phyloP scores from a whole-genome alignment of 139 green algal genomes.

The Chlorella sp. region DNA sequence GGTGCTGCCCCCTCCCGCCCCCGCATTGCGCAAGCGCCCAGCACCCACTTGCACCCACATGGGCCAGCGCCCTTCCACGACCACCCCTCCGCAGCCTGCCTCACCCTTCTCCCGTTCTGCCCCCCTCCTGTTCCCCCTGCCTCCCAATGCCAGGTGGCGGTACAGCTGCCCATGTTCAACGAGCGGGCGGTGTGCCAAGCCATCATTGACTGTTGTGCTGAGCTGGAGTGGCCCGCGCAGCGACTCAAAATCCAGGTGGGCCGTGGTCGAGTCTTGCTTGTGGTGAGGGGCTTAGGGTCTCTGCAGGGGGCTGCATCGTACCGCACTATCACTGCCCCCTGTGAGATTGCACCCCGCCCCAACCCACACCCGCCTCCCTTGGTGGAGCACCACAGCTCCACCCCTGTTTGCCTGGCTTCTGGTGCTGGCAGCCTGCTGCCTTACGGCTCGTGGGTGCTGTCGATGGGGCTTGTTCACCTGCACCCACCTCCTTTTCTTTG shows the following conservation, averaged over 20 bases:
- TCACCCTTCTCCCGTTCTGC: not conserved
- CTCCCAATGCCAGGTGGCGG: constrained; percentile 75
- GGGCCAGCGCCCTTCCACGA: not conserved
- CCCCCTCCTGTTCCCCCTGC: not conserved
- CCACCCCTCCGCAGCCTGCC: not conserved
- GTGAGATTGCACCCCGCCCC: not conserved
- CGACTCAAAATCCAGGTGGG: constrained; percentile 73
- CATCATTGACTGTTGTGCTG: constrained; percentile 81
- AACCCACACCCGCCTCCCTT: not conserved
- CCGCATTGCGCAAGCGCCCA: not conserved
- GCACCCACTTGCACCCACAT: not conserved
- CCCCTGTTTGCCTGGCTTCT: too few relatives aligned
- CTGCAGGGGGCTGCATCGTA: too few relatives aligned
- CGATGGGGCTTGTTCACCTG: too few relatives aligned
- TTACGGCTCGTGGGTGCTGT: too few relatives aligned
- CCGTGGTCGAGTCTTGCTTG: too few relatives aligned
- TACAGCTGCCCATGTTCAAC: constrained; percentile 98
- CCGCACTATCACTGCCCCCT: too few relatives aligned
- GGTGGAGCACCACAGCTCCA: not conserved
- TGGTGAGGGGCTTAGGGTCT: not conserved
- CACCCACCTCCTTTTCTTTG: not conserved
- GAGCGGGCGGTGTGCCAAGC: constrained; percentile 83
- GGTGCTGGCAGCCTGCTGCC: too few relatives aligned
- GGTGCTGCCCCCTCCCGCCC: too few relatives aligned
- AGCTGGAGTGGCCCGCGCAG: constrained; percentile 78